Evolutionary conservation across 2,329 filamentous ascomycete genomes (phyloP).

Genomic region (Talaromyces islandicus): DNA sequence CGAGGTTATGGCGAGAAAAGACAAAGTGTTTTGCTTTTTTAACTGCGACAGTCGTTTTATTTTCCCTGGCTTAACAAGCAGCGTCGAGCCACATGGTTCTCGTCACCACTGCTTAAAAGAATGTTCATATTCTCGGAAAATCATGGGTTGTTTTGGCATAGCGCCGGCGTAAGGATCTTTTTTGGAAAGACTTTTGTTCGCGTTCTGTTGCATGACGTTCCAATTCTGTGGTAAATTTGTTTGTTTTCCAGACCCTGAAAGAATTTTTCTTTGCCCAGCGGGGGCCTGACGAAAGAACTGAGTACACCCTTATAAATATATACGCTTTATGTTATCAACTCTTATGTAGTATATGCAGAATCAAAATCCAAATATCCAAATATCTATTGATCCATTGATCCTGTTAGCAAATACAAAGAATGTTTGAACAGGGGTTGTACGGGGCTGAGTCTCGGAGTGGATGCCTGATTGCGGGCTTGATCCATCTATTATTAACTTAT

Average conservation of each 20-base stretch:
- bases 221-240: slow-evolving; percentile 5
- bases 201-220: slow-evolving; percentile 2
- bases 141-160: slow-evolving; percentile 14
- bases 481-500: not conserved
- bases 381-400: not conserved
- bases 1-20: not conserved
- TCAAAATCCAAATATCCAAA: slow-evolving; percentile 6
- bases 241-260: not conserved
- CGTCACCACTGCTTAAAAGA: not conserved
- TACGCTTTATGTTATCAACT: slow-evolving; percentile 7
- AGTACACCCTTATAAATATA: slow-evolving; percentile 9
- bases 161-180: slow-evolving; percentile 12
- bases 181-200: slow-evolving; percentile 12
- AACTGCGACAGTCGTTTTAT: not conserved
- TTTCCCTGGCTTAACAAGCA: not conserved
- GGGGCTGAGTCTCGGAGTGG: not conserved
- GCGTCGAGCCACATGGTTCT: not conserved
- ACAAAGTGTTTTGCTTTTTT: not conserved
- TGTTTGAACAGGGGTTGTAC: not conserved
- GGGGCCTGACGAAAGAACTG: slow-evolving; percentile 1
- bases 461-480: not conserved
- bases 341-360: slow-evolving; percentile 10
- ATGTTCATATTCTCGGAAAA: slow-evolving; percentile 1
- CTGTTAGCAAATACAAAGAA: not conserved
- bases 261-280: not conserved